Conservation (phyloP, 306 rosid genomes). For the Cercis canadensis region DNA sequence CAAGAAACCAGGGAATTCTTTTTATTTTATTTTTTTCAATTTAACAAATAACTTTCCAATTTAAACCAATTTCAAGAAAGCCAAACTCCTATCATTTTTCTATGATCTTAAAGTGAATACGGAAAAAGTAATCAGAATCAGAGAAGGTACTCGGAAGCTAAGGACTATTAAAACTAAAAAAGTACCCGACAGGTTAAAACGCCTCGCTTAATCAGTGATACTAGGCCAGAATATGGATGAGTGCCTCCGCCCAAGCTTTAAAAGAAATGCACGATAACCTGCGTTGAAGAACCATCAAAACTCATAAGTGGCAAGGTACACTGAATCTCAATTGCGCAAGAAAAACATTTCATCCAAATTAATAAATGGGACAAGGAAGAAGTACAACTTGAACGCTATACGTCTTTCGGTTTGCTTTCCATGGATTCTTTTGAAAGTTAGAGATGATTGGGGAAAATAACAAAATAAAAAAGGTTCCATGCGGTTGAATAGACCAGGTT, state of each 20-base stretch:
- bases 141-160: slow-evolving; percentile 7
- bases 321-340: neutral
- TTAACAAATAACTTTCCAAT: neutral
- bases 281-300: slow-evolving; percentile 35
- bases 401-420: neutral
- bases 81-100: neutral
- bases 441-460: neutral
- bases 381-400: neutral
- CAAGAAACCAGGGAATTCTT: slow-evolving; percentile 7
- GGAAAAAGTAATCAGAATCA: neutral
- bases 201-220: no score
- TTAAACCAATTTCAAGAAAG: neutral
- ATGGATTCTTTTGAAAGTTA: neutral
- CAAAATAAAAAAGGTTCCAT: neutral
- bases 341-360: no score
- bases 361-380: no score
- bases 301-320: neutral
- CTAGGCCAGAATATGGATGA: no score
- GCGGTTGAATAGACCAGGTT: neutral
- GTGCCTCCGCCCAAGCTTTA: slow-evolving; percentile 4
- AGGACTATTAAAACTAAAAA: slow-evolving; percentile 10
- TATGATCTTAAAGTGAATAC: slow-evolving; percentile 9
- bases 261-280: slow-evolving; percentile 31
- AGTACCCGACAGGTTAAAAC: no score
- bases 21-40: no score